A percentile compares a stretch with the other conserved stretches of the same genome.
Conservation (phyloP, 345 rosid genomes). For the Populus ilicifolia region DNA sequence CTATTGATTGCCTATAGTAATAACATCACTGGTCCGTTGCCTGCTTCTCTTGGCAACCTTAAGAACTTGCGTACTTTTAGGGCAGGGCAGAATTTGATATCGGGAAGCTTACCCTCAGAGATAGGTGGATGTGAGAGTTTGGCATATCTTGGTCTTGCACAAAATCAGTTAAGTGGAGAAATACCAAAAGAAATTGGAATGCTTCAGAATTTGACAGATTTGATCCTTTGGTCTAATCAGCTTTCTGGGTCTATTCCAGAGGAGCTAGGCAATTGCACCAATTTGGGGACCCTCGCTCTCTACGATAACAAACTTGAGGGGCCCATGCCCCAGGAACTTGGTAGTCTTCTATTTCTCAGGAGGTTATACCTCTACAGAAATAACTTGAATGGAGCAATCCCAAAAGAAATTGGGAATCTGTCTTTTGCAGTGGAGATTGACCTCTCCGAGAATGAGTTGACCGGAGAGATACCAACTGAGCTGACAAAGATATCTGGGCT, state of each 20-base stretch:
- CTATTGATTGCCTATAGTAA: conserved; percentile 67
- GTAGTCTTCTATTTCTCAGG: conserved; percentile 40
- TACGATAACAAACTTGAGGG: conserved; percentile 77
- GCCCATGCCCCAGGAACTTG: conserved; percentile 59
- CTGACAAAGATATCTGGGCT: conserved; percentile 54
- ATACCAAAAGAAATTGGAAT: conserved; percentile 71
- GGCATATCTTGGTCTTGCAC: conserved; percentile 80
- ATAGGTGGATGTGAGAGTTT: conserved; percentile 63
- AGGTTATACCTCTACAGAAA: conserved; percentile 68
- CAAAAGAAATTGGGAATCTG: conserved; percentile 77
- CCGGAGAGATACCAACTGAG: conserved; percentile 69
- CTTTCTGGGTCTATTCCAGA: conserved; percentile 65
- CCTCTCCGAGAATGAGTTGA: conserved; percentile 72
- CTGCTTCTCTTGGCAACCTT: conserved; percentile 61
- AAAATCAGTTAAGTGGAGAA: conserved; percentile 56
- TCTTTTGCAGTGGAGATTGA: conserved; percentile 63
- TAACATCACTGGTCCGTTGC: conserved; percentile 64
- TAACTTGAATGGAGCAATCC: conserved; percentile 63
- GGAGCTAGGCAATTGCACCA: conserved; percentile 73
- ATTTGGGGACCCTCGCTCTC: conserved; percentile 57
- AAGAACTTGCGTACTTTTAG: conserved; percentile 52
- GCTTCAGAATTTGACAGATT: conserved; percentile 50
- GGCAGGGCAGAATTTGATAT: conserved; percentile 79
- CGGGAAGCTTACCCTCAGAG: conserved; percentile 75
- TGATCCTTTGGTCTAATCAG: conserved; percentile 73